Base-by-base conservation (phyloP, 2,329 filamentous ascomycete species). In the Neofusicoccum kwambonambiense region DNA sequence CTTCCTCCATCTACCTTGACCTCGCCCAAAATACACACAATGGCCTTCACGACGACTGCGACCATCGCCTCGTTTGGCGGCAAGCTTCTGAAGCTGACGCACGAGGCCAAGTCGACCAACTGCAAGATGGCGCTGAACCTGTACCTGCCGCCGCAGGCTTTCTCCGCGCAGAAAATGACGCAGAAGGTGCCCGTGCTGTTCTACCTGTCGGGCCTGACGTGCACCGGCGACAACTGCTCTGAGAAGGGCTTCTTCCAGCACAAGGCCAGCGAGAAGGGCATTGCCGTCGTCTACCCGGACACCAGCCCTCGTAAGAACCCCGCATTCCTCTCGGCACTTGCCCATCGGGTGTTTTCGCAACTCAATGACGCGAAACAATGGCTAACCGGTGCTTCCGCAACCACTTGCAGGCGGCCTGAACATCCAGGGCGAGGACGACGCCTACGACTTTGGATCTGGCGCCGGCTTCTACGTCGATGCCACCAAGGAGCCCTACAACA, bases 401-500 rank as follows among this genome's bases (percentile, higher is more conserved):
- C 27, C 27, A 31, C 15, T 11, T 13, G 34, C 67, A 89, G 88
- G 89, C 64, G 94, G 94, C 1, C 85, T 95, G 54, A 82, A 88
- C 70, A 89, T 96, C 67, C 81, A 89, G 37, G 93, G 92, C 72
- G 93, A 98, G 82, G 88, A 96, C 73, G 94, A 96, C 69, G 78
- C 84, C 56, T 99, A 89, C 78, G 95, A 99, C 80, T 98, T 99
- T 76, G 95, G 95, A 72, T 87, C 87, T 68, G 94, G 91, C 4
- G 95, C 95, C 0, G 92, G 92, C 63, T 99, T 99, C 84, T 99
- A 99, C 83, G 82, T 99, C 70, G 89, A 99, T 77, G 93, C 94
- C 9, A 91, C 88, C 4, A 84, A 82, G 69, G 84, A 86, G 35
- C 92, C 93, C 9, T 99, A 89, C 83, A 82, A 82, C 66, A 81